Evolutionary conservation across 805 yeast genomes (phyloP).

Genomic region (Candida glaebosa): DNA sequence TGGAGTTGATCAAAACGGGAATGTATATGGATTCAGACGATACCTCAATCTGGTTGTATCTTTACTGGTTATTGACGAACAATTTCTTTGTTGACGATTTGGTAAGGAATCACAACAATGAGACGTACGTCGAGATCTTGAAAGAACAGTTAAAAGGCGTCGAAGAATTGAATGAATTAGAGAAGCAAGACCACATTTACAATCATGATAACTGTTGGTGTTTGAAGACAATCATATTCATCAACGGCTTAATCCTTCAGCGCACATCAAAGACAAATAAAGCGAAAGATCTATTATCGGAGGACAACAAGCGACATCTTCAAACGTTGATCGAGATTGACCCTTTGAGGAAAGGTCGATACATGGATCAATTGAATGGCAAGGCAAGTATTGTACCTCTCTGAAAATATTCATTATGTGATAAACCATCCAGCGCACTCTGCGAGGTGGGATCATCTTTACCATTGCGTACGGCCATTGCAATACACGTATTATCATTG

Average conservation of each 20-base stretch:
- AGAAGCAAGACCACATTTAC: constrained; percentile 53
- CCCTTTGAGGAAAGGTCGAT: constrained; percentile 63
- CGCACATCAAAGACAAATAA: constrained; percentile 8
- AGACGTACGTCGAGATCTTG: constrained; percentile 37
- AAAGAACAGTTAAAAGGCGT: constrained; percentile 45
- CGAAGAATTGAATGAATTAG: constrained; percentile 66
- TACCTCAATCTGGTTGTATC: constrained; percentile 88
- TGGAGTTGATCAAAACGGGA: constrained; percentile 72
- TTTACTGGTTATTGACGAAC: constrained; percentile 69
- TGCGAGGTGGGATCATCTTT: no score
- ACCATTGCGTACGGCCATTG: no score
- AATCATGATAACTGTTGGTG: constrained; percentile 74
- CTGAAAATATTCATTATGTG: no score
- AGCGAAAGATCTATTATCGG: constrained; percentile 12
- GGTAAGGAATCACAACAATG: constrained; percentile 37
- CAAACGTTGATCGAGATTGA: constrained; percentile 50
- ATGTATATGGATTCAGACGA: constrained; percentile 92
- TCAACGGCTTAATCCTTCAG: constrained; percentile 28
- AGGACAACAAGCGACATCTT: constrained; percentile 35
- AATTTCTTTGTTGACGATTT: constrained; percentile 34
- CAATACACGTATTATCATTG: no score
- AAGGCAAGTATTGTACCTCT: constrained; percentile 5
- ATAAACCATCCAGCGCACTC: no score
- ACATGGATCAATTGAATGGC: constrained; percentile 37
- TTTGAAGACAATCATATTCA: constrained; percentile 53